Conservation (phyloP, 768 basidiomycete genomes). For the Pulveroboletus frians region DNA sequence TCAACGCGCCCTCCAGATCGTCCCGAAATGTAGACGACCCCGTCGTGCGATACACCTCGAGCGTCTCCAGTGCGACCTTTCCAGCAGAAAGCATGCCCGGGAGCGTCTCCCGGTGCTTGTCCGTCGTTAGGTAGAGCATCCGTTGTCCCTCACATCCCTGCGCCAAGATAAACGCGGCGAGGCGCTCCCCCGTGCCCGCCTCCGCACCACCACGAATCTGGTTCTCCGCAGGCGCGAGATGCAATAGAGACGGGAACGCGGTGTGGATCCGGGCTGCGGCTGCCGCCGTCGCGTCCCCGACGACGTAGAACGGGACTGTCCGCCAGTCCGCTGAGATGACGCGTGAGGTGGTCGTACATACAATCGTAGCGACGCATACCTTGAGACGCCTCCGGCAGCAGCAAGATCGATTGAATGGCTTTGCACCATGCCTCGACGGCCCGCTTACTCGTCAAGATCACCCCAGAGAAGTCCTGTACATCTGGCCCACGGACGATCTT, state of each 20-base stretch:
- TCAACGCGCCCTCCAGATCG: constrained; percentile 36
- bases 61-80: constrained; percentile 39
- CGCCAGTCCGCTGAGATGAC: constrained; percentile 43
- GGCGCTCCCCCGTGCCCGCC: constrained; percentile 63
- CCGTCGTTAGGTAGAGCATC: constrained; percentile 76
- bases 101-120: constrained; percentile 77
- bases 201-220: constrained; percentile 40
- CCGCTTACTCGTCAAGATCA: constrained; percentile 75
- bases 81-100: constrained; percentile 43
- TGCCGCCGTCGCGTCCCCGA: constrained; percentile 61
- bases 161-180: constrained; percentile 57
- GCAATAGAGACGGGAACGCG: constrained; percentile 35
- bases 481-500: constrained; percentile 39
- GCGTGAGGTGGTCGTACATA: background rate
- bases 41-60: constrained; percentile 70
- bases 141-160: constrained; percentile 22
- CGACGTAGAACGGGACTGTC: constrained; percentile 67
- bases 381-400: background rate
- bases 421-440: constrained; percentile 67
- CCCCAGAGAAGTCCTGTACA: constrained; percentile 40
- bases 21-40: constrained; percentile 48
- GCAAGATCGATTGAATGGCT: constrained; percentile 29
- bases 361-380: constrained; percentile 9
- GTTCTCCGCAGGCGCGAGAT: constrained; percentile 24
- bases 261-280: constrained; percentile 33